Percentiles rank a stretch among this genome's conserved stretches.
These are phyloP conservation scores for Debaryomyces prosopidis DNA, from an alignment of 805 yeast genomes.

Conservation along the genomic window DNA sequence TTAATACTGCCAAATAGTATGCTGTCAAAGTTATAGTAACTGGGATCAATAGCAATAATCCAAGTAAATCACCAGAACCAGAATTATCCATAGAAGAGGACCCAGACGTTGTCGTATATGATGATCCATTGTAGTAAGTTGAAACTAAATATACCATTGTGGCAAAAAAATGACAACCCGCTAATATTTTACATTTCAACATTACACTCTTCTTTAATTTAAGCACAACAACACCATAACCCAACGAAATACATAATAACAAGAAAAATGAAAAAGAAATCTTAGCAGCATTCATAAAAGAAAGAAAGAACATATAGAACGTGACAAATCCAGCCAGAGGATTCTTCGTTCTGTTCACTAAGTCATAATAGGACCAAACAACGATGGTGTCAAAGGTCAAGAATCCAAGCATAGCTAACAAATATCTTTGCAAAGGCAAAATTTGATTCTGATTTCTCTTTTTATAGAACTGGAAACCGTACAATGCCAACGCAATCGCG, in stretches of 20 bases:
- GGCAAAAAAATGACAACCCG: conserved; percentile 38
- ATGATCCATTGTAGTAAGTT: conserved; percentile 30
- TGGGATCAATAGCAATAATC: conserved; percentile 68
- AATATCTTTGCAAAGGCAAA: conserved; percentile 85
- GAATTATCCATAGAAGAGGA: conserved; percentile 54
- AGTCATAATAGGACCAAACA: conserved; percentile 89
- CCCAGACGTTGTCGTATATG: conserved; percentile 20
- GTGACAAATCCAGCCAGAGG: conserved; percentile 61
- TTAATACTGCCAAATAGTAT: conserved; percentile 74
- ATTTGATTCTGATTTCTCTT: conserved; percentile 75
- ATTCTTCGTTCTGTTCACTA: conserved; percentile 59
- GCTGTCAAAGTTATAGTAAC: conserved; percentile 64
- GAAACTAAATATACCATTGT: conserved; percentile 35
- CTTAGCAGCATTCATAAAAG: conserved; percentile 77
- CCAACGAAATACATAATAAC: conserved; percentile 80
- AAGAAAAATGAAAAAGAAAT: conserved; percentile 87
- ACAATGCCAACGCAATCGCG: conserved; percentile 76
- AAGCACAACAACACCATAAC: conserved; percentile 93
- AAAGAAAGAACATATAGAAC: conserved; percentile 69
- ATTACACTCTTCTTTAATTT: conserved; percentile 73
- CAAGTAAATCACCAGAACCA: conserved; percentile 44
- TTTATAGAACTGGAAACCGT: conserved; percentile 80
- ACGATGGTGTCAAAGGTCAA: conserved; percentile 82
- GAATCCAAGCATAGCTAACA: conserved; percentile 81
- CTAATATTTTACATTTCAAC: conserved; percentile 54